Evolutionary conservation across 495 filamentous ascomycete genomes (phyloP).

Genomic region (Cercophora scortea): DNA sequence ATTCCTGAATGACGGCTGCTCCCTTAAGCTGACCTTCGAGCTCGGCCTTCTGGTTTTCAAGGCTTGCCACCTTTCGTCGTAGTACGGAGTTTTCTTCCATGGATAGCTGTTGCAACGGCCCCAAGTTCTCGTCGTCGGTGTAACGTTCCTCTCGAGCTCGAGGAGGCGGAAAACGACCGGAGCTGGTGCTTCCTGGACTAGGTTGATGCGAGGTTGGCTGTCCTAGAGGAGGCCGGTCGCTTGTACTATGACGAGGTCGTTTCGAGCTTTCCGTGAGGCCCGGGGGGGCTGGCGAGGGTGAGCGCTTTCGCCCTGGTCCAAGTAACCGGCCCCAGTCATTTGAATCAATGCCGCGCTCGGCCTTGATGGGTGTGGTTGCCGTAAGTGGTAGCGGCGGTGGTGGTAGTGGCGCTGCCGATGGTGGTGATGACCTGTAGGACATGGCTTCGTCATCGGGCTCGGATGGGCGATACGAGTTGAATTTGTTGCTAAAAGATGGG

Average conservation of each 20-base stretch:
- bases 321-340: background rate
- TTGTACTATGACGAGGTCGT: background rate
- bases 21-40: conserved; percentile 1
- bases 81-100: background rate
- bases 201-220: background rate
- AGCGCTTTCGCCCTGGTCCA: conserved; percentile 4
- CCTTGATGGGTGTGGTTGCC: background rate
- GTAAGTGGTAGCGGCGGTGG: too few species aligned
- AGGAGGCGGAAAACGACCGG: too few species aligned
- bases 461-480: too few species aligned
- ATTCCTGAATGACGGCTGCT: background rate
- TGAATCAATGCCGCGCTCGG: background rate
- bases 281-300: conserved; percentile 1
- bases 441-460: too few species aligned
- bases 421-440: too few species aligned
- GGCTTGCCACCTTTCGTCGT: background rate
- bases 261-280: background rate
- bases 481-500: background rate
- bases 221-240: background rate
- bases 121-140: background rate
- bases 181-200: too few species aligned
- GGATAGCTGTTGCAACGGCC: background rate
- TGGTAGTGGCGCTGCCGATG: too few species aligned
- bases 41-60: background rate
- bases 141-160: too few species aligned